Evolutionary conservation across 371 early-diverging fungal genomes (phyloP).

Genomic region (Parasitella parasitica): DNA sequence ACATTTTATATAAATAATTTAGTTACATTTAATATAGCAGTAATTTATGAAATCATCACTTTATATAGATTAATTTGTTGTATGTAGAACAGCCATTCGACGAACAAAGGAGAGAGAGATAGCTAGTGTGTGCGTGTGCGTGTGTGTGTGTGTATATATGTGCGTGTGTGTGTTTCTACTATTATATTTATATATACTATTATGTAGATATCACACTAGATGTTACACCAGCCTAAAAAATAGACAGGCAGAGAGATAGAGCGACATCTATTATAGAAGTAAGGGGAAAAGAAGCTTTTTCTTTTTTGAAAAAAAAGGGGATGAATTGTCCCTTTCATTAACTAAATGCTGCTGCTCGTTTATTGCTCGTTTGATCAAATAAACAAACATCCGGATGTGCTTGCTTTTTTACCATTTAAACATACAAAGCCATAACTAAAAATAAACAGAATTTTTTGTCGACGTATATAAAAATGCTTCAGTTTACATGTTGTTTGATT

Average conservation of each 20-base stretch:
- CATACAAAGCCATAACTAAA: background rate
- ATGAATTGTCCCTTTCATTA: conserved; percentile 13
- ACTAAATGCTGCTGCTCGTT: background rate
- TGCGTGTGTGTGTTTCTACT: background rate
- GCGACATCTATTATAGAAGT: background rate
- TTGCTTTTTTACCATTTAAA: background rate
- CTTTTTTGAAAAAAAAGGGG: conserved; percentile 3
- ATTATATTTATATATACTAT: background rate
- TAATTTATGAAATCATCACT: background rate
- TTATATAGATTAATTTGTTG: background rate
- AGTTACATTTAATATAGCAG: conserved; percentile 1
- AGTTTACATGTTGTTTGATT: background rate
- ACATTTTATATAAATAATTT: conserved; percentile 1
- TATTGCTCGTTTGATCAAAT: background rate
- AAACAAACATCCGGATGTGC: background rate
- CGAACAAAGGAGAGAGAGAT: background rate
- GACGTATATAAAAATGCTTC: background rate
- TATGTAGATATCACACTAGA: background rate
- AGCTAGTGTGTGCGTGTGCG: no score
- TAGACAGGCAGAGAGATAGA: no score
- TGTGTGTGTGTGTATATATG: no score
- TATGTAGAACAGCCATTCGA: no score
- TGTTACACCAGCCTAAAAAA: conserved; percentile 11
- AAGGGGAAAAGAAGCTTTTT: background rate
- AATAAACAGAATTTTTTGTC: background rate